These are phyloP conservation scores for Trichophyton verrucosum DNA, from an alignment of 2,329 filamentous ascomycete genomes.

Conservation along the genomic window DNA sequence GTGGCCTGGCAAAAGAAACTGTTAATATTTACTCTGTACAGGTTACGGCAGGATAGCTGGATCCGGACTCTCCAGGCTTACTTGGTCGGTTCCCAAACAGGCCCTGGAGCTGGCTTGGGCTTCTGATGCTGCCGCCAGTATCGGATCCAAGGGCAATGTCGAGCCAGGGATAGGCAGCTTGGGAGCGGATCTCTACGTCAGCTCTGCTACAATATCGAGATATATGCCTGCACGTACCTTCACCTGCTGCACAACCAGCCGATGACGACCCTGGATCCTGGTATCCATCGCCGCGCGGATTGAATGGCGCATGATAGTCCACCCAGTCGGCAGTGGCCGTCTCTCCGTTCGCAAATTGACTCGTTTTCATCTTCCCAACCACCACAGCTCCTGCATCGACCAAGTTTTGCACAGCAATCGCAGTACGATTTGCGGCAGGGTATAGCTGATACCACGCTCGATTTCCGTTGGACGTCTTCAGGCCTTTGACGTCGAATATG, in stretches of 20 bases:
- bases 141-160: too few relatives aligned
- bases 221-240: too few relatives aligned
- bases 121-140: too few relatives aligned
- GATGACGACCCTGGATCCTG: conserved; percentile 10
- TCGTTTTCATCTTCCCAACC: conserved; percentile 26
- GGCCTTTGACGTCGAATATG: conserved; percentile 46
- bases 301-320: conserved; percentile 28
- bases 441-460: conserved; percentile 41
- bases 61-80: too few relatives aligned
- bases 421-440: conserved; percentile 37
- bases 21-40: too few relatives aligned
- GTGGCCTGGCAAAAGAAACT: too few relatives aligned
- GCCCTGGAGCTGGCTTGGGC: too few relatives aligned
- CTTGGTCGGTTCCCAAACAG: too few relatives aligned
- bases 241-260: too few relatives aligned
- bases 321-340: conserved; percentile 20
- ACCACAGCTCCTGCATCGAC: conserved; percentile 47
- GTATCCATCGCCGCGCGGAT: conserved; percentile 28
- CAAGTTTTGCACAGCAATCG: conserved; percentile 36
- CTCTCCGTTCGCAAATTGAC: conserved; percentile 26
- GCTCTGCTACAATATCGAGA: too few relatives aligned
- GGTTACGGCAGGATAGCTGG: too few relatives aligned
- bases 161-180: background rate
- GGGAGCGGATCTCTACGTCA: too few relatives aligned
- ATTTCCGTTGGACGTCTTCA: conserved; percentile 42